phyloP scores from a whole-genome alignment of 2,329 filamentous ascomycete genomes.

The Penicillium capsulatum region DNA sequence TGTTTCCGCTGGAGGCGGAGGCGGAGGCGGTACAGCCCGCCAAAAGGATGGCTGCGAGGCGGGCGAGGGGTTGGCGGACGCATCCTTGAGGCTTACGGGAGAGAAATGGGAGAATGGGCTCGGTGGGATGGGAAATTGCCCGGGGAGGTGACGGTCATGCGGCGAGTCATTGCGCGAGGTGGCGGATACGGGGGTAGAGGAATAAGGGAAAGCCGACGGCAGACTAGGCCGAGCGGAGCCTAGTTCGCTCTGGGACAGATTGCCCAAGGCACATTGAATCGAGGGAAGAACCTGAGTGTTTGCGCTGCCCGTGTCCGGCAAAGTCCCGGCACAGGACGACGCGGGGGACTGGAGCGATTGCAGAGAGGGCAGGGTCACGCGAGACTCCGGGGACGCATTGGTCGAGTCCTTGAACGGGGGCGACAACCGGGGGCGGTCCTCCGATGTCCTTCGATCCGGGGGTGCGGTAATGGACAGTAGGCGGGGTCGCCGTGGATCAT shows the following conservation, averaged over 20 bases:
- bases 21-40: constrained; percentile 17
- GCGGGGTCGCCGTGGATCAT: constrained; percentile 2
- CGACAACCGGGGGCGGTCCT: constrained; percentile 4
- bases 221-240: neutral
- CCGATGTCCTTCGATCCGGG: constrained; percentile 7
- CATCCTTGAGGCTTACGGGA: constrained; percentile 37
- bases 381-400: constrained; percentile 30
- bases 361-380: constrained; percentile 38
- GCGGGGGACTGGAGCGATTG: constrained; percentile 40
- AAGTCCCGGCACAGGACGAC: constrained; percentile 29
- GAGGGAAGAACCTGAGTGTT: constrained; percentile 39
- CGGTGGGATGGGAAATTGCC: constrained; percentile 30
- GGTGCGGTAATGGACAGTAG: constrained; percentile 8
- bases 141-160: constrained; percentile 31
- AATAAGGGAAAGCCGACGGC: neutral
- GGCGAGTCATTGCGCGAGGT: constrained; percentile 25
- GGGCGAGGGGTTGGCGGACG: constrained; percentile 35
- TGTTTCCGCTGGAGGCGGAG: constrained; percentile 24
- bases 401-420: constrained; percentile 30
- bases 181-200: constrained; percentile 26
- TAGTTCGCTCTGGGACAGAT: no score
- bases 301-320: constrained; percentile 28
- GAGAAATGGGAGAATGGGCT: constrained; percentile 39
- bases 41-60: constrained; percentile 30
- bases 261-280: constrained; percentile 24